A percentile compares a stretch with the other conserved stretches of the same genome.
Evolutionary conservation across 331 rosid species (phyloP).

Genomic region (Stylosanthes scabra): DNA sequence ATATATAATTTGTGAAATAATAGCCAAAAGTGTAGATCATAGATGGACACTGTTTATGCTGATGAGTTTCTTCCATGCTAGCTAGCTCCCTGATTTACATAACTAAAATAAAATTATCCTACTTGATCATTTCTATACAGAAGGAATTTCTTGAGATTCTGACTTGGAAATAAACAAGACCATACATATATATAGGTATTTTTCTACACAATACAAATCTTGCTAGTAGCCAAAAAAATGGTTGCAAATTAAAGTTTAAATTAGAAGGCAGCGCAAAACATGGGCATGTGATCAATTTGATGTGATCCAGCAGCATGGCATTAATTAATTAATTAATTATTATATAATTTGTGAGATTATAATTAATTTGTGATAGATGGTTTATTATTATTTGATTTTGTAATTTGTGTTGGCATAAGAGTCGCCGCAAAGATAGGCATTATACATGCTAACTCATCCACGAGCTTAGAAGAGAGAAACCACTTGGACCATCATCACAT

Average conservation of each 20-base stretch:
- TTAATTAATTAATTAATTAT: constrained; percentile 16
- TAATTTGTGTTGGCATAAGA: constrained; percentile 50
- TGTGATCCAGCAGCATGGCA: constrained; percentile 48
- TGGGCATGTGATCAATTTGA: constrained; percentile 54
- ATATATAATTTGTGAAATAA: no score
- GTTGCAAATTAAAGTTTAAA: constrained; percentile 6
- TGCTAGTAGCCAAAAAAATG: constrained; percentile 46
- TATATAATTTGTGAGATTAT: no score
- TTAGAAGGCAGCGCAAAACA: constrained; percentile 45
- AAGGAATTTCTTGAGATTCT: constrained; percentile 64
- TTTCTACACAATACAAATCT: constrained; percentile 10
- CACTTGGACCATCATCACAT: constrained; percentile 38
- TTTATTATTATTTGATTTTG: not conserved
- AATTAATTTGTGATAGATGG: no score
- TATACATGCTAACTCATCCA: constrained; percentile 43
- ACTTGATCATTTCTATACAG: not conserved
- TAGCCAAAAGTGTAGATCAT: not conserved
- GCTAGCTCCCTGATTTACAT: constrained; percentile 1
- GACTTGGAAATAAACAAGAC: constrained; percentile 32
- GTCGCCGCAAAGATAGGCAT: constrained; percentile 61
- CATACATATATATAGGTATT: no score
- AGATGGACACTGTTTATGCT: not conserved
- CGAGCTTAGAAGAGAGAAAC: constrained; percentile 14
- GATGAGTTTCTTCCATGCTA: not conserved
- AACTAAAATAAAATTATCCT: constrained; percentile 21